Evolutionary conservation across 495 filamentous ascomycete species (phyloP).

Genomic region (Geopyxis carbonaria): DNA sequence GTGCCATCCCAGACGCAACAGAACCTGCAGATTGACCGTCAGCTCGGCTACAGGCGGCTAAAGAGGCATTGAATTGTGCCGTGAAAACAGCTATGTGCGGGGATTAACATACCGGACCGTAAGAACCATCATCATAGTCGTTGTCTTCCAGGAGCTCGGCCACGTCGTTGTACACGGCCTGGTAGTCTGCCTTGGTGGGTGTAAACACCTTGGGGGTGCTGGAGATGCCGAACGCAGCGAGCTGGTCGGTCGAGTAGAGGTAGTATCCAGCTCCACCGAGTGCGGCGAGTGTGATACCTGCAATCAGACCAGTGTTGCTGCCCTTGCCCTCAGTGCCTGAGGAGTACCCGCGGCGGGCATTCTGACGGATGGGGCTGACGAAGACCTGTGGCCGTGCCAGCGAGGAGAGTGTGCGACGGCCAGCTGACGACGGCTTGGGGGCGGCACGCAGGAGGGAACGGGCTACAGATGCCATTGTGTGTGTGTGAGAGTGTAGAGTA

Average conservation of each 20-base stretch:
- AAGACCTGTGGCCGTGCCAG: conserved; percentile 32
- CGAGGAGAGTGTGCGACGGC: conserved; percentile 15
- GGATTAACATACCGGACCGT: conserved; percentile 51
- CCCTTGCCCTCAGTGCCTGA: conserved; percentile 43
- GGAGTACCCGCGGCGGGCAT: conserved; percentile 45
- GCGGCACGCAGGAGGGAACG: conserved; percentile 35
- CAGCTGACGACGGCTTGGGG: conserved; percentile 7
- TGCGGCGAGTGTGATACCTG: conserved; percentile 41
- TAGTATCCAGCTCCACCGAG: conserved; percentile 54
- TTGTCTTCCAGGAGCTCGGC: conserved; percentile 66
- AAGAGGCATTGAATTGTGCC: conserved; percentile 12
- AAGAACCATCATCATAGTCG: conserved; percentile 93
- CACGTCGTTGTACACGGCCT: conserved; percentile 86
- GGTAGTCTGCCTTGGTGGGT: conserved; percentile 75
- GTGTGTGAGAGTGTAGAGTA: conserved; percentile 9
- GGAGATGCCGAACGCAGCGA: conserved; percentile 26
- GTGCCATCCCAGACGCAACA: conserved; percentile 77
- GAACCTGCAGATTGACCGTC: conserved; percentile 30
- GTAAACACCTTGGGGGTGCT: conserved; percentile 42
- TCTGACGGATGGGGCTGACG: conserved; percentile 32
- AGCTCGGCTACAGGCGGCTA: conserved; percentile 28
- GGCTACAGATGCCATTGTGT: conserved; percentile 41
- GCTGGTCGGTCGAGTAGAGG: conserved; percentile 44
- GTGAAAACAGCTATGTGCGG: neutral
- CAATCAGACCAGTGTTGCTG: conserved; percentile 36